phyloP scores from a whole-genome alignment of 805 yeast genomes.

The Candida xyloterini region DNA sequence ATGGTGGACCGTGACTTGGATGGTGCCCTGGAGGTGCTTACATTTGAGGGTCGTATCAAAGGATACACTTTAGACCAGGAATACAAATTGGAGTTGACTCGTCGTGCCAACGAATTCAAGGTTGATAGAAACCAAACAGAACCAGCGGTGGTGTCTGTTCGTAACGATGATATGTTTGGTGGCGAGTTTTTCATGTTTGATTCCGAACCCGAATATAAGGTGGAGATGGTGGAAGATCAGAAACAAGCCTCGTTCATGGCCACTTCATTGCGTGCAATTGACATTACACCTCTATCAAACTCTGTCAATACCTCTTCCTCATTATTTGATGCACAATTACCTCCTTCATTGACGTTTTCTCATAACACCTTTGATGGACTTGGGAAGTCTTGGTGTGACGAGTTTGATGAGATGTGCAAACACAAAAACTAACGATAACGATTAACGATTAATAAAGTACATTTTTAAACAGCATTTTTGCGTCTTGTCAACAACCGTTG shows the following conservation, averaged over 20 bases:
- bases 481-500: not conserved
- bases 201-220: constrained; percentile 29
- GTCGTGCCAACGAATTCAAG: constrained; percentile 8
- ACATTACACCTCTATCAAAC: constrained; percentile 10
- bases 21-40: constrained; percentile 29
- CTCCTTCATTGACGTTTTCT: constrained; percentile 20
- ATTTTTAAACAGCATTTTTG: not conserved
- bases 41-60: constrained; percentile 28
- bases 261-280: constrained; percentile 7
- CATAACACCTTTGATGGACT: constrained; percentile 16
- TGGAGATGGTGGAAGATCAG: constrained; percentile 17
- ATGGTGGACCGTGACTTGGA: constrained; percentile 41
- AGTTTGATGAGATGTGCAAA: constrained; percentile 14
- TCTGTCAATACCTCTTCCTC: constrained; percentile 17
- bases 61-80: constrained; percentile 50
- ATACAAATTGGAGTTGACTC: constrained; percentile 28
- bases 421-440: constrained; percentile 3
- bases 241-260: constrained; percentile 11
- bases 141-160: constrained; percentile 5
- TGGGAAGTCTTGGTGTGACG: constrained; percentile 20
- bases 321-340: constrained; percentile 16
- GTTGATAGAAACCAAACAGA: constrained; percentile 2
- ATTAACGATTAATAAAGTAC: not conserved
- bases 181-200: constrained; percentile 37
- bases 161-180: constrained; percentile 18